Base-by-base conservation (phyloP, 2,329 filamentous ascomycete genomes). In the Ophiosphaerella narmari region DNA sequence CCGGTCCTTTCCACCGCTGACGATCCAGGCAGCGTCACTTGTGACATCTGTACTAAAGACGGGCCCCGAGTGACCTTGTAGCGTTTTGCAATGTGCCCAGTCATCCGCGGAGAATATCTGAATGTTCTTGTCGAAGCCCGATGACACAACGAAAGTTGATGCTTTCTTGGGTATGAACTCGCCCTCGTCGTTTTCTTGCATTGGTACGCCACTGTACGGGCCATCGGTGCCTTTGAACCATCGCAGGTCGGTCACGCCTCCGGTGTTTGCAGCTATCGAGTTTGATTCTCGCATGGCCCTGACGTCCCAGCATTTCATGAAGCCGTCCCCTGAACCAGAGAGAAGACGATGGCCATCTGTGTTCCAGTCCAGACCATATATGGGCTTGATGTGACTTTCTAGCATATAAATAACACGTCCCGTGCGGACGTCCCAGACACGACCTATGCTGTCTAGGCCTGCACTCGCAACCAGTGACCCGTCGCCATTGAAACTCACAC, bases 231-330 rank as follows among this genome's bases (percentile, higher is more conserved):
- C 93, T 73, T 94, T 95, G 77, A 88, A 97, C 91, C 94, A 97
- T 55, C 91, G 82, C 56, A 99, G 77, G 72, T 99, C 94, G 1
- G 91, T 94, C 7, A 99, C 92, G 31, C 94, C 89, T 57, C 91
- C 93, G 42, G 85, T 88, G 72, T 99, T 94, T 6, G 94, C 93
- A 41, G 93, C 94, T 39, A 99, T 88, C 14, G 89, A 90, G 11
- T 90, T 93, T 0, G 85, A 87, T 56, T 87, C 86, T 62, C 89
- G 84, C 41, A 97, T 92, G 65, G 94, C 93, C 39, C 94, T 86
- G 44, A 99, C 82, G 69, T 99, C 94, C 94, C 94, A 99, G 75
- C 93, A 97, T 74, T 97, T 97, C 66, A 96, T 86, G 84, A 94
- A 97, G 14, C 93, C 93, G 68, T 99, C 94, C 2, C 87, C 91